A percentile compares a stretch with the other conserved stretches of the same genome.
These are phyloP conservation scores for Entoloma clypeatum DNA, from an alignment of 1,284 basidiomycete species.

Conservation along the genomic window DNA sequence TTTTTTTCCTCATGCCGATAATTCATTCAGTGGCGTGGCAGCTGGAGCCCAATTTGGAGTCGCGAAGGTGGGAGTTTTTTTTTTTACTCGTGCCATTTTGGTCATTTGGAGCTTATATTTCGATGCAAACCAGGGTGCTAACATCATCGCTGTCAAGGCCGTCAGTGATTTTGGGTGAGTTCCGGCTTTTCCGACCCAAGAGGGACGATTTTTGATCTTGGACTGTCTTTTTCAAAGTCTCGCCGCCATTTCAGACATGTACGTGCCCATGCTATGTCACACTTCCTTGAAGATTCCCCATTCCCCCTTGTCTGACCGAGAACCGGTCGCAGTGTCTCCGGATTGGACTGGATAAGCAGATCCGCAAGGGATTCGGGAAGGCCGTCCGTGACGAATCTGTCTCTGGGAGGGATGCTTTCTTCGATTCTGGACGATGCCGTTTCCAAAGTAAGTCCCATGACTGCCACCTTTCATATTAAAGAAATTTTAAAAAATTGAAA, in stretches of 20 bases:
- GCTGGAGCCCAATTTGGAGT: too few relatives aligned
- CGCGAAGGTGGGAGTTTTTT: too few relatives aligned
- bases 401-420: slow-evolving; percentile 63
- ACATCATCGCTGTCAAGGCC: too few relatives aligned
- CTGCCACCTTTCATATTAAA: too few relatives aligned
- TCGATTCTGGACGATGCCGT: slow-evolving; percentile 65
- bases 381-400: slow-evolving; percentile 68
- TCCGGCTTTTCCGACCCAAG: too few relatives aligned
- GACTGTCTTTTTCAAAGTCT: slow-evolving; percentile 16
- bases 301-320: not conserved
- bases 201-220: too few relatives aligned
- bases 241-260: slow-evolving; percentile 23
- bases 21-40: too few relatives aligned
- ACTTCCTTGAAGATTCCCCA: too few relatives aligned
- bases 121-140: slow-evolving; percentile 39
- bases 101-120: slow-evolving; percentile 47
- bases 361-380: slow-evolving; percentile 47
- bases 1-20: not conserved
- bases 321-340: slow-evolving; percentile 43
- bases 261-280: too few relatives aligned
- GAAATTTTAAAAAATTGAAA: too few relatives aligned
- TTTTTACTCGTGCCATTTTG: too few relatives aligned
- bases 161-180: too few relatives aligned
- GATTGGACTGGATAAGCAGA: slow-evolving; percentile 38
- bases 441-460: slow-evolving; percentile 40